Evolutionary conservation across 495 filamentous ascomycete species (phyloP), one percentile per base, ranked within the genome.

Genomic region (Hyaloscypha variabilis): DNA sequence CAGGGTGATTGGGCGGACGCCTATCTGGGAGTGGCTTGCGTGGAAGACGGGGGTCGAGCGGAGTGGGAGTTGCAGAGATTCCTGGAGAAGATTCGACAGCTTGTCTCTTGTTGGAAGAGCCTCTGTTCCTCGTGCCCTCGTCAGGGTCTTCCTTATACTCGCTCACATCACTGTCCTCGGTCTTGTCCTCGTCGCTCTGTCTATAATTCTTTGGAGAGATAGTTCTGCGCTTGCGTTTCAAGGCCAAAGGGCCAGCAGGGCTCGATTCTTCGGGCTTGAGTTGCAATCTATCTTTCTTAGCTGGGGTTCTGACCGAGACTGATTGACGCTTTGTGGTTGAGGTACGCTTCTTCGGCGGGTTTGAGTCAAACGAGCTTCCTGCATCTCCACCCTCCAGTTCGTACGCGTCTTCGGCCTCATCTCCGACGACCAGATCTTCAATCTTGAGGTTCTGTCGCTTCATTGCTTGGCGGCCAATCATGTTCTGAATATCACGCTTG

Each of bases 401-500:
- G 2, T 34, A 34, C 13, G 31, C 31, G 8, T 34, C 31, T 6
- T 34, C 31, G 49, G 17, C 6, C 13, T 51, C 23, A 51, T 21
- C 8, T 1, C 6, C 19, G 49, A 6, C 49, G 6, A 28, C 5
- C 26, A 54, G n/a, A 25, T 54, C 51, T 5, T 54, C 51, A 25
- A 54, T 1, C 19, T 24, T 54, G 10, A 54, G 0, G 25, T 21
- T 11, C 25, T 34, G 8, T 8, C 19, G 6, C 36, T 63, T 63
- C 39, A 66, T 39, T 2, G 28, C n/a, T 42, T 66, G 28, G 4
- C 64, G 60, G 19, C 68, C 68, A 23, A 70, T 63, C 8, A 63
- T 52, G 25, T 70, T 70, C 55, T 67, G 60, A 2, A 42, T 42
- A 29, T 70, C 62, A 8, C 67, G 46, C 14, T 60, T 26, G 2